Conservation (phyloP, 2,329 filamentous ascomycete species). For the Plenodomus tracheiphilus region DNA sequence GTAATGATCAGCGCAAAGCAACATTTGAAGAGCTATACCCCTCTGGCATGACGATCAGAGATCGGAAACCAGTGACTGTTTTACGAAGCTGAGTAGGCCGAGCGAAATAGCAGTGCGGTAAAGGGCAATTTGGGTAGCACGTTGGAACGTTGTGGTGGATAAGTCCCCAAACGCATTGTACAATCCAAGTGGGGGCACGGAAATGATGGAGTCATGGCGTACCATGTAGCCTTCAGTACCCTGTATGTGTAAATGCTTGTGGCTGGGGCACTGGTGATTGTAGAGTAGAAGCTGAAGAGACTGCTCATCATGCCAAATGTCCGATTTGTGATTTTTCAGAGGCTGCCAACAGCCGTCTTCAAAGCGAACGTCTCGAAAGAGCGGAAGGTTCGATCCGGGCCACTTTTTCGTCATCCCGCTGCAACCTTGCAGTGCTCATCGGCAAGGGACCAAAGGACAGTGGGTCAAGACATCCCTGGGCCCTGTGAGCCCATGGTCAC, state of each 20-base stretch:
- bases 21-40: slow-evolving; percentile 32
- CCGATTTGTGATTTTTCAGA: too few species aligned
- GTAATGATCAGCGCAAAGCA: slow-evolving; percentile 7
- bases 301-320: too few species aligned
- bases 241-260: too few species aligned
- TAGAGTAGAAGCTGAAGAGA: too few species aligned
- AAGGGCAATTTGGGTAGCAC: neutral
- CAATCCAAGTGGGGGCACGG: neutral
- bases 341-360: too few species aligned
- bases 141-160: neutral
- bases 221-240: too few species aligned
- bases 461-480: too few species aligned
- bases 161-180: neutral
- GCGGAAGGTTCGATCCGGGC: neutral
- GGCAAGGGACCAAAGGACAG: too few species aligned
- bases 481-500: too few species aligned
- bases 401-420: neutral
- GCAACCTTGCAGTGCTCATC: neutral
- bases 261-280: too few species aligned
- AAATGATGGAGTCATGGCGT: neutral
- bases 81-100: slow-evolving; percentile 19
- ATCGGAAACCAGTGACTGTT: slow-evolving; percentile 43
- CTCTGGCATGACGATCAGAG: slow-evolving; percentile 42
- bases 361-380: neutral
- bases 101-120: neutral